Conservation (phyloP, 768 basidiomycete species). For the Collybia sordida region DNA sequence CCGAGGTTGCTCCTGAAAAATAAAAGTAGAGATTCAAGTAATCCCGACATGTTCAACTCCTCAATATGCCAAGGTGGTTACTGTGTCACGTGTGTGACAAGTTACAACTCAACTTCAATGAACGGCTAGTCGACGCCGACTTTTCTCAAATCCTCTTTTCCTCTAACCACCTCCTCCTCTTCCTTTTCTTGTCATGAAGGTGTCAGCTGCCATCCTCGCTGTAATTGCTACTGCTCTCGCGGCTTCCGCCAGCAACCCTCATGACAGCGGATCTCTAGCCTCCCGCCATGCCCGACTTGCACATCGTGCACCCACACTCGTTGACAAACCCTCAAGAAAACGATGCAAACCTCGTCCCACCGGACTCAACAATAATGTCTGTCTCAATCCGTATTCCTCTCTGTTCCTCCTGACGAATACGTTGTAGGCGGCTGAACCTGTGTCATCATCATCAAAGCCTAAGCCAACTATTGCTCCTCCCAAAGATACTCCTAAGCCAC, state of each 20-base stretch:
- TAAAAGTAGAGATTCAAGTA: not conserved
- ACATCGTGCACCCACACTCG: conserved; percentile 22
- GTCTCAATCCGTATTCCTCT: not conserved
- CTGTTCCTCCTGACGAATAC: not conserved
- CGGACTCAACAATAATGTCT: conserved; percentile 3
- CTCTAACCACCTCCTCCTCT: conserved; percentile 9
- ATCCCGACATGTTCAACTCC: too few relatives aligned
- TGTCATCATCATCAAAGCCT: conserved; percentile 4
- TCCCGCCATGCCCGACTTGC: conserved; percentile 36
- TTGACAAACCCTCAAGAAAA: conserved; percentile 8
- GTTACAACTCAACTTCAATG: conserved; percentile 4
- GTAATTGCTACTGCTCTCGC: conserved; percentile 34
- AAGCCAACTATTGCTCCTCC: conserved; percentile 12
- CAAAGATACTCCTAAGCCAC: conserved; percentile 6
- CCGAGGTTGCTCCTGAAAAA: too few relatives aligned
- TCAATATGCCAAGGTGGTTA: conserved; percentile 3
- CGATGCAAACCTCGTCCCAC: conserved; percentile 18
- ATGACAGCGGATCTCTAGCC: conserved; percentile 23
- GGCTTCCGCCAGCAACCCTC: conserved; percentile 31
- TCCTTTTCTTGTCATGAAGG: conserved; percentile 38
- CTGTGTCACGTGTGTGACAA: conserved; percentile 13
- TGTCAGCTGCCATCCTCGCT: conserved; percentile 34
- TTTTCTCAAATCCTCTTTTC: conserved; percentile 9
- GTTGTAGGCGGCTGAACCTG: not conserved
- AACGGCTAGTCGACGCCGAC: conserved; percentile 6